Conservation (phyloP, 805 yeast species). For the Brettanomyces nanus region DNA sequence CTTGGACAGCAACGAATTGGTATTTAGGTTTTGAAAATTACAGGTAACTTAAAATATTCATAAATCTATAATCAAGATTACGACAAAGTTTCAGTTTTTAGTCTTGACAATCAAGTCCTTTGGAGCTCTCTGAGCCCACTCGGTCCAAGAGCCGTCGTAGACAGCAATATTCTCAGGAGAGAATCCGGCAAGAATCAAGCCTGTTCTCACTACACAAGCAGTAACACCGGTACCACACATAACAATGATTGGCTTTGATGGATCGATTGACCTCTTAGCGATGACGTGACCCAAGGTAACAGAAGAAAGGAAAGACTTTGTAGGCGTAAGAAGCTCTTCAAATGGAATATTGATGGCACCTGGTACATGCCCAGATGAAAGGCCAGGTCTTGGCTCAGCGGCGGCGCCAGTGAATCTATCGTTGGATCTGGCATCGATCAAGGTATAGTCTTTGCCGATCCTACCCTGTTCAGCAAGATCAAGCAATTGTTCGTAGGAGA, state of each 20-base stretch:
- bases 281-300: constrained; percentile 42
- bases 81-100: not conserved
- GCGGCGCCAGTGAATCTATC: constrained; percentile 71
- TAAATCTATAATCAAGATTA: too few relatives aligned
- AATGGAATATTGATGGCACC: constrained; percentile 76
- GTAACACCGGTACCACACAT: constrained; percentile 98
- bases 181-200: constrained; percentile 49
- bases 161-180: constrained; percentile 40
- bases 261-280: constrained; percentile 29
- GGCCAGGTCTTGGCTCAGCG: constrained; percentile 85
- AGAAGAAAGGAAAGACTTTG: constrained; percentile 38
- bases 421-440: constrained; percentile 75
- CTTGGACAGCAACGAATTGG: constrained; percentile 7
- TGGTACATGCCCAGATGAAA: constrained; percentile 86
- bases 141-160: constrained; percentile 88
- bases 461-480: constrained; percentile 44
- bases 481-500: constrained; percentile 58
- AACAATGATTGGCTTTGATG: constrained; percentile 61
- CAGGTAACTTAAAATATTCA: not conserved
- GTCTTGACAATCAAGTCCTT: constrained; percentile 41
- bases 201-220: constrained; percentile 79
- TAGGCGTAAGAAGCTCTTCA: constrained; percentile 44
- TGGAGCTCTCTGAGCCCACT: constrained; percentile 76
- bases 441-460: constrained; percentile 38
- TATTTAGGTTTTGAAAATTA: constrained; percentile 7